Percentiles rank a stretch among this genome's conserved stretches.
Evolutionary conservation across 2,329 filamentous ascomycete species (phyloP).

Genomic region (Dactylellina leptospora): DNA sequence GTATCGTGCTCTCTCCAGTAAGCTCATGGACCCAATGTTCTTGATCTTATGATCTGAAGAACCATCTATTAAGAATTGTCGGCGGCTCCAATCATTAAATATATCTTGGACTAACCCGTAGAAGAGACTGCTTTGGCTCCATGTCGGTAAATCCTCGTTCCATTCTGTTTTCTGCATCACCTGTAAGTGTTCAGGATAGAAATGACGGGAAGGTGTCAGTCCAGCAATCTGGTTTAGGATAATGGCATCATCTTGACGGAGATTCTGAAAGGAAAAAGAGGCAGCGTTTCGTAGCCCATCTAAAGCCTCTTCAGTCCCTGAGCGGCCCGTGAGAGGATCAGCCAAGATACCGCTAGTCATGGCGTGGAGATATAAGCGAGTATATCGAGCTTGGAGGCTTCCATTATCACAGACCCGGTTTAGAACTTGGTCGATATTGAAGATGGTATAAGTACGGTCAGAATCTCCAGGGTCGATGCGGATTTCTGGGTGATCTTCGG

Average conservation of each 20-base stretch:
- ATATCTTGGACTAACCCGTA: constrained; percentile 59
- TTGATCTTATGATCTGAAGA: neutral
- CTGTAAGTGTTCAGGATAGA: constrained; percentile 61
- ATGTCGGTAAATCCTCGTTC: constrained; percentile 59
- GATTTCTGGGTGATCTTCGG: neutral
- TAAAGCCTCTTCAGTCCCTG: constrained; percentile 67
- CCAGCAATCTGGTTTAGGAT: constrained; percentile 60
- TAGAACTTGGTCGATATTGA: constrained; percentile 64
- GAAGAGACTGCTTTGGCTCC: constrained; percentile 63
- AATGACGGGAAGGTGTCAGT: constrained; percentile 62
- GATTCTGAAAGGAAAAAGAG: constrained; percentile 63
- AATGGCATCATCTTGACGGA: constrained; percentile 60
- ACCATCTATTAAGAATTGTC: constrained; percentile 11
- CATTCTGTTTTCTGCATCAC: constrained; percentile 65
- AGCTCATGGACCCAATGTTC: neutral
- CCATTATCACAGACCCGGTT: constrained; percentile 66
- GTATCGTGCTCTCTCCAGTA: constrained; percentile 16
- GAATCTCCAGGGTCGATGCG: neutral
- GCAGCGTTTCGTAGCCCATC: constrained; percentile 64
- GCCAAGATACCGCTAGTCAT: constrained; percentile 66
- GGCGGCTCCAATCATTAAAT: constrained; percentile 57
- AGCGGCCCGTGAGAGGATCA: constrained; percentile 64
- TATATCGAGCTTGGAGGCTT: constrained; percentile 65
- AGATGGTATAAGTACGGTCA: constrained; percentile 60
- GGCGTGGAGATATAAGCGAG: constrained; percentile 66